Evolutionary conservation across 176 grass and related monocot genomes (phyloP).

Genomic region (Juncus effusus): DNA sequence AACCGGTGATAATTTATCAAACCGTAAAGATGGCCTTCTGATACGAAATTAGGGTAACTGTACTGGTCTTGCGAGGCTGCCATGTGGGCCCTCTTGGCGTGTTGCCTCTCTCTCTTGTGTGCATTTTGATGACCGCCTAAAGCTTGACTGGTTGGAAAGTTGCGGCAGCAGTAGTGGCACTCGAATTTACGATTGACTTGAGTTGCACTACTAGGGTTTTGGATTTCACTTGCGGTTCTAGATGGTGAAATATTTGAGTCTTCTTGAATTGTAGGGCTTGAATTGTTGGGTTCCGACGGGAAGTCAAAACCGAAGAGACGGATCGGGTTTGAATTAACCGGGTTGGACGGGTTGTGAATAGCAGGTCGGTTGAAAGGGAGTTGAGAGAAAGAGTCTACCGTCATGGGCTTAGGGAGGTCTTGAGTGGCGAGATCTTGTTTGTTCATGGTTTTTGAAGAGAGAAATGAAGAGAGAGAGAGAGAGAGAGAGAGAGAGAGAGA

Average conservation of each 20-base stretch:
- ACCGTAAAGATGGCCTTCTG: constrained; percentile 61
- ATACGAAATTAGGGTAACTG: constrained; percentile 41
- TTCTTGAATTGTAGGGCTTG: constrained; percentile 32
- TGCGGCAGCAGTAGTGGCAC: constrained; percentile 99
- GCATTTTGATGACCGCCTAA: constrained; percentile 98
- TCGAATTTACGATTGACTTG: constrained; percentile 74
- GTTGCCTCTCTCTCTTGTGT: constrained; percentile 98
- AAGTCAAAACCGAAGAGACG: constrained; percentile 91
- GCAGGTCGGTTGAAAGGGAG: constrained; percentile 61
- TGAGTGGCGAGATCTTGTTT: constrained; percentile 42
- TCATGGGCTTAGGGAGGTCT: background rate
- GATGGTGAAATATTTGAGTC: constrained; percentile 24
- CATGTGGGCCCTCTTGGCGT: constrained; percentile 91
- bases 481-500: background rate
- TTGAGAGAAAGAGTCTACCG: constrained; percentile 81
- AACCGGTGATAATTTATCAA: constrained; percentile 56
- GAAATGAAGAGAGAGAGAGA: background rate
- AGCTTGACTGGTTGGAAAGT: constrained; percentile 98
- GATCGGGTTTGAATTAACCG: constrained; percentile 40
- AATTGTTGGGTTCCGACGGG: constrained; percentile 43
- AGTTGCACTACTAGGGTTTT: background rate
- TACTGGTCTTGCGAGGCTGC: constrained; percentile 66
- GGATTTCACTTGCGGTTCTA: background rate
- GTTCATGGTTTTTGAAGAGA: constrained; percentile 56
- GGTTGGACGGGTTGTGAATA: background rate